Percentiles rank a stretch among this genome's conserved stretches.
phyloP scores from a whole-genome alignment of 1,284 basidiomycete species.

The Cerrena zonata region DNA sequence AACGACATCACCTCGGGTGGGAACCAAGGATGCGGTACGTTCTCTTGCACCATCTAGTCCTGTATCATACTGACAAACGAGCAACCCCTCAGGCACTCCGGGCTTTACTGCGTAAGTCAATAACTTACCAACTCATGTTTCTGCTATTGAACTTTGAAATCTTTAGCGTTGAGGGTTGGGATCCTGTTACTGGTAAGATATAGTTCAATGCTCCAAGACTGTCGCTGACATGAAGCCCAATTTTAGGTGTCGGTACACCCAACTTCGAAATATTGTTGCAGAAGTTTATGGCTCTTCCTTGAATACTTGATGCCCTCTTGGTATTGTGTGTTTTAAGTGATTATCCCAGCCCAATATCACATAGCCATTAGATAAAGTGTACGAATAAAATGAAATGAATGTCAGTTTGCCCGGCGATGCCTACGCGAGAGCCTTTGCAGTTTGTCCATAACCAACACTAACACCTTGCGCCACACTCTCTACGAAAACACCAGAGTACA shows the following conservation, averaged over 20 bases:
- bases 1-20: conserved; percentile 15
- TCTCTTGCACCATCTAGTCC: not conserved
- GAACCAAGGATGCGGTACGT: conserved; percentile 14
- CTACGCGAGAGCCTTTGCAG: conserved; percentile 6
- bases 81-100: conserved; percentile 7
- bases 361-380: too few relatives aligned
- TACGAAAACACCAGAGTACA: conserved; percentile 56
- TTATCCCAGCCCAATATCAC: too few relatives aligned
- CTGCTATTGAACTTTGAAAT: not conserved
- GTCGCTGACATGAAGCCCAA: not conserved
- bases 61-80: not conserved
- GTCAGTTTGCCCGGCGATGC: not conserved
- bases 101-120: conserved; percentile 6
- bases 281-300: conserved; percentile 15
- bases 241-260: conserved; percentile 18
- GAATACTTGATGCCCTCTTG: too few relatives aligned
- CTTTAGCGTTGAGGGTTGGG: conserved; percentile 11
- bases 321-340: too few relatives aligned
- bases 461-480: conserved; percentile 28
- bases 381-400: too few relatives aligned
- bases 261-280: conserved; percentile 14
- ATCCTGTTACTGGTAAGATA: conserved; percentile 10
- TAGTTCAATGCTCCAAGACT: not conserved
- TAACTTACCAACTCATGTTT: not conserved
- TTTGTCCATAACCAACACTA: conserved; percentile 15